phyloP scores from a whole-genome alignment of 2,329 filamentous ascomycete genomes.

The Fusarium avenaceum region DNA sequence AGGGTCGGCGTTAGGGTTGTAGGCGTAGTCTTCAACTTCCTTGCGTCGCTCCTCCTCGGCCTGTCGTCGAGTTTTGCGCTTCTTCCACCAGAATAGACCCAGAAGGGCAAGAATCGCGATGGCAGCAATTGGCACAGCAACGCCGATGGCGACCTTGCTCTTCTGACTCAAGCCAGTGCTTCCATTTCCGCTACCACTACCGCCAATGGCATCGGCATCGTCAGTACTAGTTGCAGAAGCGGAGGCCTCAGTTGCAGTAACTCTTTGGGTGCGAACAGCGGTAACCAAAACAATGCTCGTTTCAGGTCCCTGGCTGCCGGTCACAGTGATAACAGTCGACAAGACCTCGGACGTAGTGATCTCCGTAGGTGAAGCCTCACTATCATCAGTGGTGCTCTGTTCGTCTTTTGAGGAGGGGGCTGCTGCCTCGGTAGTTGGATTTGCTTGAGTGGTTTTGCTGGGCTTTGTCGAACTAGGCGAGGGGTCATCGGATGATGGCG shows the following conservation, averaged over 20 bases:
- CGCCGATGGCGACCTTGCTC: constrained; percentile 89
- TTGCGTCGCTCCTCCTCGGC: constrained; percentile 91
- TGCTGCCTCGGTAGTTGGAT: constrained; percentile 28
- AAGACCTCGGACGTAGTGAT: constrained; percentile 33
- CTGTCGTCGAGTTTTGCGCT: constrained; percentile 85
- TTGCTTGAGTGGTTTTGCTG: constrained; percentile 17
- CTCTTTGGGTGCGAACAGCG: constrained; percentile 41
- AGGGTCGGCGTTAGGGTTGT: constrained; percentile 97
- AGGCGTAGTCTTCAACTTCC: constrained; percentile 97
- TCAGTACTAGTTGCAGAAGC: constrained; percentile 47
- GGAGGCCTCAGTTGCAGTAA: constrained; percentile 25
- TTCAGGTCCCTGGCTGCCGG: constrained; percentile 35
- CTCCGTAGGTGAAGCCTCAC: constrained; percentile 24
- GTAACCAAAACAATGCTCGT: constrained; percentile 50
- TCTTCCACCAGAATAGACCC: constrained; percentile 88
- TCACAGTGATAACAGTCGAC: constrained; percentile 47
- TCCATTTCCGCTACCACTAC: constrained; percentile 35
- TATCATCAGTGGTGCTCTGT: constrained; percentile 27
- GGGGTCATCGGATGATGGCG: constrained; percentile 24
- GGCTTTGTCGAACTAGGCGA: constrained; percentile 7
- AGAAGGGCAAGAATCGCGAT: constrained; percentile 84
- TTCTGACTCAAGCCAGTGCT: constrained; percentile 68
- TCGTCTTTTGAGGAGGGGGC: constrained; percentile 26
- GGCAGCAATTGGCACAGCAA: constrained; percentile 91
- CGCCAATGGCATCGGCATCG: constrained; percentile 49